phyloP scores from a whole-genome alignment of 768 basidiomycete species.

The Coprinopsis sp. region DNA sequence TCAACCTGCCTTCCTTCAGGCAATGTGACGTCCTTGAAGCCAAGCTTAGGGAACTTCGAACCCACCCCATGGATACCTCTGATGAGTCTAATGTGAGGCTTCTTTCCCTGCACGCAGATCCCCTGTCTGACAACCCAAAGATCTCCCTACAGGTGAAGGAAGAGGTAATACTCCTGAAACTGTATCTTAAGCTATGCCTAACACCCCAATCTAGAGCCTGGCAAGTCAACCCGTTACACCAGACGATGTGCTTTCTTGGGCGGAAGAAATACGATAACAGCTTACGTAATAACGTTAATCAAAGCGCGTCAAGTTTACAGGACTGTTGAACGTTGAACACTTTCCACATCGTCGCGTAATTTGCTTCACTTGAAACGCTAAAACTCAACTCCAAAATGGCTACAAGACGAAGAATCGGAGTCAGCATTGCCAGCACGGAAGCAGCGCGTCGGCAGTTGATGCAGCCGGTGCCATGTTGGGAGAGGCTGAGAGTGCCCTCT shows the following conservation, averaged over 20 bases:
- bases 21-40: slow-evolving; percentile 70
- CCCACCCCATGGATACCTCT: slow-evolving; percentile 19
- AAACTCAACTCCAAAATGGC: too few relatives aligned
- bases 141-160: too few relatives aligned
- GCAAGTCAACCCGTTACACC: slow-evolving; percentile 15
- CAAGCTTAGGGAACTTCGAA: slow-evolving; percentile 54
- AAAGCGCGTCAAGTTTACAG: too few relatives aligned
- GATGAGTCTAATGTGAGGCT: slow-evolving; percentile 4
- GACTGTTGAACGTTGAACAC: background rate
- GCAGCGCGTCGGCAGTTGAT: slow-evolving; percentile 81
- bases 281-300: background rate
- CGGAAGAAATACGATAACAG: slow-evolving; percentile 37
- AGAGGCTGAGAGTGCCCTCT: slow-evolving; percentile 66
- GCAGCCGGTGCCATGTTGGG: slow-evolving; percentile 87
- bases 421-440: slow-evolving; percentile 72
- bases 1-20: slow-evolving; percentile 28
- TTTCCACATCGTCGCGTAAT: background rate
- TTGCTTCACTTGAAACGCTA: slow-evolving; percentile 5
- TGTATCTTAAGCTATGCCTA: too few relatives aligned
- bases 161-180: too few relatives aligned
- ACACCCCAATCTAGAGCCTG: too few relatives aligned
- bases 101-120: background rate
- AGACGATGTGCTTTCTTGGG: slow-evolving; percentile 53
- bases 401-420: slow-evolving; percentile 70
- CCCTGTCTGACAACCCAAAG: background rate